These are phyloP conservation scores for Clausena lansium DNA, from an alignment of 345 rosid genomes.

Conservation along the genomic window DNA sequence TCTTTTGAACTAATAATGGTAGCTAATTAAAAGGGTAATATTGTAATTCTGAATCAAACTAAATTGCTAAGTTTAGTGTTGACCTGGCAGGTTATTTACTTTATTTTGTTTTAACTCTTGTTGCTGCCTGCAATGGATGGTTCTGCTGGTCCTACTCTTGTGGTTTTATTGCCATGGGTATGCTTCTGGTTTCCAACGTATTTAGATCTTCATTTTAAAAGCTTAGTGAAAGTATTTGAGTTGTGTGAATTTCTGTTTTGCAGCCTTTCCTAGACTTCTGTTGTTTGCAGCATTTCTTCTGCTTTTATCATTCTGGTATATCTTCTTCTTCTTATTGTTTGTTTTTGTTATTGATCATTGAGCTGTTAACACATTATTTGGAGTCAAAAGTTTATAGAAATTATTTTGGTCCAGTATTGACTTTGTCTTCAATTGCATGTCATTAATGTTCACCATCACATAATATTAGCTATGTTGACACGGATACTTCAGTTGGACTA, in stretches of 20 bases:
- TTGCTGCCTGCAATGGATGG: slow-evolving; percentile 56
- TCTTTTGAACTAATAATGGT: neutral
- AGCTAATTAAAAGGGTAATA: neutral
- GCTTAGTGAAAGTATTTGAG: slow-evolving; percentile 16
- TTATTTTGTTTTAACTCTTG: slow-evolving; percentile 43
- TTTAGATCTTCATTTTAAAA: neutral
- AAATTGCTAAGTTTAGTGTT: slow-evolving; percentile 10
- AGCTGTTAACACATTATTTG: neutral
- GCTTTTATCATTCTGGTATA: slow-evolving; percentile 68
- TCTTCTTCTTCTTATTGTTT: neutral
- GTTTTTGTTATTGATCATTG: neutral
- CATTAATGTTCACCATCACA: neutral
- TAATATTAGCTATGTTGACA: neutral
- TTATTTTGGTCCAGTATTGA: neutral
- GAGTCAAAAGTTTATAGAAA: neutral
- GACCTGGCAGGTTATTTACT: slow-evolving; percentile 48
- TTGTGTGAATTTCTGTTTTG: slow-evolving; percentile 20
- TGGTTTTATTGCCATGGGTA: slow-evolving; percentile 71
- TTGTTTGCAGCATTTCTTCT: slow-evolving; percentile 61
- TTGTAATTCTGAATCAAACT: neutral
- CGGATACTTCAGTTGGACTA: neutral
- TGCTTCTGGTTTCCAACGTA: slow-evolving; percentile 12
- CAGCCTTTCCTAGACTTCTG: slow-evolving; percentile 63
- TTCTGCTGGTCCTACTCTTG: slow-evolving; percentile 56
- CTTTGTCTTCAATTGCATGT: neutral